These are phyloP conservation scores for Aspergillus panamensis DNA, from an alignment of 495 filamentous ascomycete genomes.

Conservation along the genomic window DNA sequence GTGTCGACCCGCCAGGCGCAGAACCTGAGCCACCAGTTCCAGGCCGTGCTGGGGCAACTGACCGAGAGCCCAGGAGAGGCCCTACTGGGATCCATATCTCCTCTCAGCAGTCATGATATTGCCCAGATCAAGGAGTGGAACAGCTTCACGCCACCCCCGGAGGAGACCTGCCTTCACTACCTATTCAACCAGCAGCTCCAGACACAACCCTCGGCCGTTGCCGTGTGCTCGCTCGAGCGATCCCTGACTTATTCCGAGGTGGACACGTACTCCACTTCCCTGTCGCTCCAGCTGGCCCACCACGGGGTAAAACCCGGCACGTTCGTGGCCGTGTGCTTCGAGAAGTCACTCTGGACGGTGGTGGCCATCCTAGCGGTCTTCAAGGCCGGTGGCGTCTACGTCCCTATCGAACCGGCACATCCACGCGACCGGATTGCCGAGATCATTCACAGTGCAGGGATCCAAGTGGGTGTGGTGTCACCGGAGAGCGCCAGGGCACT, in stretches of 20 bases:
- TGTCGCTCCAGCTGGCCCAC: conserved; percentile 27
- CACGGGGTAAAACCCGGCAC: conserved; percentile 30
- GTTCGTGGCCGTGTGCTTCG: conserved; percentile 42
- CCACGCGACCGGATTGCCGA: conserved; percentile 41
- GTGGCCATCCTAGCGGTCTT: conserved; percentile 41
- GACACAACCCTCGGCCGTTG: background rate
- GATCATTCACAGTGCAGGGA: no score
- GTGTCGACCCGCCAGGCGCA: no score
- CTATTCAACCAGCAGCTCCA: conserved; percentile 1
- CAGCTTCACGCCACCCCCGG: conserved; percentile 6
- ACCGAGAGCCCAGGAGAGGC: no score
- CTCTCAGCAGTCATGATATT: no score
- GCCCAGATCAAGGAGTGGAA: conserved; percentile 20
- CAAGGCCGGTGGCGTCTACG: conserved; percentile 46
- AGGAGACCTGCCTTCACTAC: conserved; percentile 27
- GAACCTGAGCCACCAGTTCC: no score
- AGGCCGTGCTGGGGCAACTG: no score
- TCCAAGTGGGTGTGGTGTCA: no score
- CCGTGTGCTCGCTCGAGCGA: conserved; percentile 22
- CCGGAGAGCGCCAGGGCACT: no score
- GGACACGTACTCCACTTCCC: background rate
- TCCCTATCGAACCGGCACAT: conserved; percentile 41
- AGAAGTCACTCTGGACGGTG: conserved; percentile 37
- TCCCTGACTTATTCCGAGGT: conserved; percentile 23
- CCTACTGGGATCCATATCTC: no score